A percentile compares a stretch with the other conserved stretches of the same genome.
phyloP scores from a whole-genome alignment of 1,284 basidiomycete genomes.

The Sporisorium sorghi region DNA sequence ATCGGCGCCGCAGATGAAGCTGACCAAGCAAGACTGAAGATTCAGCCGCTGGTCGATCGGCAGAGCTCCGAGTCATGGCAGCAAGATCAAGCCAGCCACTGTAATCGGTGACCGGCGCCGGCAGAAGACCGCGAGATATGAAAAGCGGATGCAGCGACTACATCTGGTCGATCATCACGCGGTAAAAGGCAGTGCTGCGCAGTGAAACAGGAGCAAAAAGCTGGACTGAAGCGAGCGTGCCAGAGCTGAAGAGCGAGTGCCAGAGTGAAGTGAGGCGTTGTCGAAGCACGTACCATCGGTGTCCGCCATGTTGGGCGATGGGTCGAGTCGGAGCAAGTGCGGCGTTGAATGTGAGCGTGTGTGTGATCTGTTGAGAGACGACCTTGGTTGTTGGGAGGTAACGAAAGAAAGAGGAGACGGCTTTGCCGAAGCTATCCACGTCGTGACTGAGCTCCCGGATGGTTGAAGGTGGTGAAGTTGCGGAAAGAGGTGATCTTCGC shows the following conservation, averaged over 20 bases:
- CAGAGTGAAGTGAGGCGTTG: neutral
- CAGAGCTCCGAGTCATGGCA: neutral
- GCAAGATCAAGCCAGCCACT: neutral
- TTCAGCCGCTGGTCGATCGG: neutral
- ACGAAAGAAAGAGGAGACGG: neutral
- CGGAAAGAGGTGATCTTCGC: neutral
- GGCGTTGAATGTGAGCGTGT: slow-evolving; percentile 12
- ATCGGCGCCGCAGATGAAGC: neutral
- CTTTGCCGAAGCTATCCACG: neutral
- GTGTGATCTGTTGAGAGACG: slow-evolving; percentile 4
- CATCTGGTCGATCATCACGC: neutral
- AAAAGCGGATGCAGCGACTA: neutral
- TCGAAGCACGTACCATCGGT: slow-evolving; percentile 60
- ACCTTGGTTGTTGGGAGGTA: slow-evolving; percentile 7
- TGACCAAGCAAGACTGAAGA: neutral
- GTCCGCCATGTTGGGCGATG: slow-evolving; percentile 56
- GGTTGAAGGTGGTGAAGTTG: slow-evolving; percentile 7
- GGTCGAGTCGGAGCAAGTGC: slow-evolving; percentile 11
- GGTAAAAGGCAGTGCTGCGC: neutral
- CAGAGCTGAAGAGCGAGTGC: neutral
- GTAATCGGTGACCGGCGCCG: neutral
- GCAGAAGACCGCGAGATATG: neutral
- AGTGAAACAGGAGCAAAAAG: neutral
- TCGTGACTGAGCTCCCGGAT: neutral
- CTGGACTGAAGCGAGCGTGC: neutral